Evolutionary conservation across 805 yeast genomes (phyloP).

Genomic region (Hanseniaspora pseudoguilliermondii): DNA sequence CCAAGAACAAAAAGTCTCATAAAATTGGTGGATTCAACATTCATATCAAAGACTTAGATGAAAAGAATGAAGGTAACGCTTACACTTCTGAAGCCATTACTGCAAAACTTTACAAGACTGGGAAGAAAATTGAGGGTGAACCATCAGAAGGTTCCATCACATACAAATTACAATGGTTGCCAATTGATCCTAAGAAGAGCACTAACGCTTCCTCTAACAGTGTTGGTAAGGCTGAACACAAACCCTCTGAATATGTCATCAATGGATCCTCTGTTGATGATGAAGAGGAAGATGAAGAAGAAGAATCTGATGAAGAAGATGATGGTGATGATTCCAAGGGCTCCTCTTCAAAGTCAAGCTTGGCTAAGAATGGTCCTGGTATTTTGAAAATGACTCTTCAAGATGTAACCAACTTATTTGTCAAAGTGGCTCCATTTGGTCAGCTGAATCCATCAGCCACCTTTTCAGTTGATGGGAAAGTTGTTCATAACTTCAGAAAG

Average conservation of each 20-base stretch:
- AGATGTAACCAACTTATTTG: slow-evolving; percentile 47
- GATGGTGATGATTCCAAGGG: neutral
- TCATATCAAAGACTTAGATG: slow-evolving; percentile 1
- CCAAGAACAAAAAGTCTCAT: slow-evolving; percentile 11
- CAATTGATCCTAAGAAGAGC: slow-evolving; percentile 27
- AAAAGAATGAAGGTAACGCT: slow-evolving; percentile 1
- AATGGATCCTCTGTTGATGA: slow-evolving; percentile 17
- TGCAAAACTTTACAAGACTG: slow-evolving; percentile 5
- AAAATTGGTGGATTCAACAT: slow-evolving; percentile 9
- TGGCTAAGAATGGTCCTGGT: slow-evolving; percentile 57
- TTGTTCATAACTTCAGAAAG: slow-evolving; percentile 45
- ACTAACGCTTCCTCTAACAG: slow-evolving; percentile 38
- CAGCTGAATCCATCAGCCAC: slow-evolving; percentile 53
- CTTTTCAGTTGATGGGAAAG: slow-evolving; percentile 43
- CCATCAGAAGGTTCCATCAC: slow-evolving; percentile 21
- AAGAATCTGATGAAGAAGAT: slow-evolving; percentile 12
- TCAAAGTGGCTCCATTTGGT: slow-evolving; percentile 36
- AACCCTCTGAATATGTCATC: slow-evolving; percentile 33
- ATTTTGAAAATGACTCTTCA: slow-evolving; percentile 52
- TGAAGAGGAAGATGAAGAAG: slow-evolving; percentile 19
- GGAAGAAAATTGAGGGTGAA: slow-evolving; percentile 5
- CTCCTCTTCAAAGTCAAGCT: slow-evolving; percentile 17
- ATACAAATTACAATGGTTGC: slow-evolving; percentile 9
- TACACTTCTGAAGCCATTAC: neutral
- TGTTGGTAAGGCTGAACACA: slow-evolving; percentile 35